Conservation (phyloP, 208 protist species). For the Trypanosoma congolense region DNA sequence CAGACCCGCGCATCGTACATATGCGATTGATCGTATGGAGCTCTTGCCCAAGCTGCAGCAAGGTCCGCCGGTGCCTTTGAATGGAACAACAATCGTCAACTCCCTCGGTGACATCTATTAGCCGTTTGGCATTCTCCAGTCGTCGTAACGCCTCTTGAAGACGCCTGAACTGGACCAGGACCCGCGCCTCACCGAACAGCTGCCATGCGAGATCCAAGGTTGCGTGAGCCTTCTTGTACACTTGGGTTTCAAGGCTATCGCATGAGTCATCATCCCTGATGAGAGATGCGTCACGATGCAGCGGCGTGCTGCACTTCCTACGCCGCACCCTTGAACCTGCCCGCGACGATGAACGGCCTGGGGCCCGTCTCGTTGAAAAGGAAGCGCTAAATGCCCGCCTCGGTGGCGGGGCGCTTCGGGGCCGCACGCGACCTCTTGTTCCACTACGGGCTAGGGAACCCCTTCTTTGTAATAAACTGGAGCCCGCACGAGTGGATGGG, state of each 20-base stretch:
- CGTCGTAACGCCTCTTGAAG: constrained; percentile 6
- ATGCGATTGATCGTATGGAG: constrained; percentile 5
- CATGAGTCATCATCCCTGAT: no score
- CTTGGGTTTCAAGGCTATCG: neutral
- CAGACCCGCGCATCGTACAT: neutral
- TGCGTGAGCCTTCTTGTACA: neutral
- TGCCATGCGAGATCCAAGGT: constrained; percentile 14
- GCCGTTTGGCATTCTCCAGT: constrained; percentile 13
- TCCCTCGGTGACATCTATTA: constrained; percentile 10
- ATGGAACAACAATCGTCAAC: neutral
- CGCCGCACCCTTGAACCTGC: no score
- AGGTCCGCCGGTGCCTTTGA: constrained; percentile 5
- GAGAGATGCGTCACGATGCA: no score
- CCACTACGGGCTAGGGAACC: neutral
- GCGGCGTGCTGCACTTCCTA: no score
- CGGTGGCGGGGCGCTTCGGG: neutral
- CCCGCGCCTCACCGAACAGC: constrained; percentile 20
- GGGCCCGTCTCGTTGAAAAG: no score
- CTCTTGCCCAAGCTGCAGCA: constrained; percentile 20
- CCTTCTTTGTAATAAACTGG: neutral
- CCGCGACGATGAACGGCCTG: no score
- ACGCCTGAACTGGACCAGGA: constrained; percentile 9
- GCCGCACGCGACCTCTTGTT: neutral
- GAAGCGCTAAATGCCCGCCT: neutral
- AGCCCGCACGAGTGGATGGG: neutral